Evolutionary conservation across 1,284 basidiomycete species (phyloP).

Genomic region (Clitocybe nebularis): DNA sequence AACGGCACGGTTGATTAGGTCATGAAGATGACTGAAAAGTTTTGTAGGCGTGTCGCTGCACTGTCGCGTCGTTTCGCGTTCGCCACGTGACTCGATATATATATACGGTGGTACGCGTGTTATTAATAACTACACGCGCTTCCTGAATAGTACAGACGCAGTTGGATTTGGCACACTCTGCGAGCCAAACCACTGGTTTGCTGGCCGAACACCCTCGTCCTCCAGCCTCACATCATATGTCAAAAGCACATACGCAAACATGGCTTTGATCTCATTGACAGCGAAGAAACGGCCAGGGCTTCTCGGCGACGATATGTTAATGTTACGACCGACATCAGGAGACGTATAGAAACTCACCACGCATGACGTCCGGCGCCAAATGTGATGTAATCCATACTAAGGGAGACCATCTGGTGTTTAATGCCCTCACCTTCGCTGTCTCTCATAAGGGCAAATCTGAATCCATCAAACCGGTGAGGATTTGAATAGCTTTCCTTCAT

Average conservation of each 20-base stretch:
- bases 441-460: conserved; percentile 30
- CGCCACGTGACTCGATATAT: too few relatives aligned
- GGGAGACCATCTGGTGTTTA: conserved; percentile 32
- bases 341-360: conserved; percentile 20
- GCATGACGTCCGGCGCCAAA: conserved; percentile 43
- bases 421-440: conserved; percentile 23
- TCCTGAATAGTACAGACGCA: conserved; percentile 24
- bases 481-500: conserved; percentile 22
- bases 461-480: conserved; percentile 30
- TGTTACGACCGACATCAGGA: too few relatives aligned
- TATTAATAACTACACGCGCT: too few relatives aligned
- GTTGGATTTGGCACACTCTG: conserved; percentile 19
- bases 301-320: neutral
- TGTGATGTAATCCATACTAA: conserved; percentile 32
- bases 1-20: too few relatives aligned
- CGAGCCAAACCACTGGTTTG: conserved; percentile 17
- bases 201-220: conserved; percentile 13
- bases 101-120: too few relatives aligned
- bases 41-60: too few relatives aligned
- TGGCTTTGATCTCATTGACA: conserved; percentile 39
- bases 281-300: conserved; percentile 46
- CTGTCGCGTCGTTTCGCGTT: too few relatives aligned
- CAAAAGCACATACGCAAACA: conserved; percentile 39
- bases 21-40: too few relatives aligned
- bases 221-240: conserved; percentile 43